phyloP scores from a whole-genome alignment of 2,329 filamentous ascomycete species.

The Neofusicoccum cordaticola region DNA sequence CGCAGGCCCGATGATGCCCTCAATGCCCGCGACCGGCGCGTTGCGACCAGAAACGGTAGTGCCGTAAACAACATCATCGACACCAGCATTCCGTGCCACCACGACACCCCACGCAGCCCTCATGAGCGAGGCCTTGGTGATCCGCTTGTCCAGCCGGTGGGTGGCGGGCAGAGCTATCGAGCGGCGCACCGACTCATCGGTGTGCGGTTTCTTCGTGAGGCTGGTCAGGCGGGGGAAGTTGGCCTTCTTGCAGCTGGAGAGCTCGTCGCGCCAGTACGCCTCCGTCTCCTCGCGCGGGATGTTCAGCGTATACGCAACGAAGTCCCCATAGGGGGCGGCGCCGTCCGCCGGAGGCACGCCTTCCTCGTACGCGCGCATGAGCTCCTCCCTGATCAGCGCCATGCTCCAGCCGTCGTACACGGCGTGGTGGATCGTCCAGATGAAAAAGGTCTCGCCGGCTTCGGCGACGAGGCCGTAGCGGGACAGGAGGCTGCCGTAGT shows the following conservation, averaged over 20 bases:
- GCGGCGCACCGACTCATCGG: not conserved
- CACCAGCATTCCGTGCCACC: constrained; percentile 32
- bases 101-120: constrained; percentile 41
- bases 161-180: not conserved
- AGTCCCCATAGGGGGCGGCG: constrained; percentile 26
- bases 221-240: constrained; percentile 33
- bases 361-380: not conserved
- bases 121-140: constrained; percentile 27
- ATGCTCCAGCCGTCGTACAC: constrained; percentile 33
- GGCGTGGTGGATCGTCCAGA: constrained; percentile 37
- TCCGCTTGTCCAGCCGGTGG: not conserved
- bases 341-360: not conserved
- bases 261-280: constrained; percentile 29
- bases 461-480: constrained; percentile 34
- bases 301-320: constrained; percentile 31
- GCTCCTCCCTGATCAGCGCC: not conserved
- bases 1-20: constrained; percentile 37
- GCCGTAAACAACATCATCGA: constrained; percentile 42
- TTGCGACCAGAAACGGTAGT: constrained; percentile 43
- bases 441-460: constrained; percentile 20
- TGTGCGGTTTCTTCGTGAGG: constrained; percentile 20
- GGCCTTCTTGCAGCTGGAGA: constrained; percentile 28
- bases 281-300: constrained; percentile 28
- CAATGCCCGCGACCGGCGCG: constrained; percentile 29
- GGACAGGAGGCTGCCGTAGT: not conserved